phyloP scores from a whole-genome alignment of 2,329 filamentous ascomycete genomes.

The Botrytis aclada region DNA sequence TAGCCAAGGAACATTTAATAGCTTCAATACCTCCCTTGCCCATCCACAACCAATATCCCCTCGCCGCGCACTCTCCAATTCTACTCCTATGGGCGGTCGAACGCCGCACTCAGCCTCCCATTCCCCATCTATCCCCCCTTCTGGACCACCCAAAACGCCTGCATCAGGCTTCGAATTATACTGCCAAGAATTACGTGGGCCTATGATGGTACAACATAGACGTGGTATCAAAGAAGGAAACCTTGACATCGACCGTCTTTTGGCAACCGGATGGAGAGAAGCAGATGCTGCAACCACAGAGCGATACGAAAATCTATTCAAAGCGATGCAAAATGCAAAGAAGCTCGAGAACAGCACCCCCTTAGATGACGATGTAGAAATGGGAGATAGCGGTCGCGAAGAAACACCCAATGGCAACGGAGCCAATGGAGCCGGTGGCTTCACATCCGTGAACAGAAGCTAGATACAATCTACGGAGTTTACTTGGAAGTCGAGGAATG shows the following conservation, averaged over 20 bases:
- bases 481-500: constrained; percentile 11
- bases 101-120: constrained; percentile 16
- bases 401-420: constrained; percentile 21
- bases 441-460: constrained; percentile 35
- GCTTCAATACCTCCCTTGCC: constrained; percentile 14
- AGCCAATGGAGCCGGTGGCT: constrained; percentile 25
- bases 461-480: constrained; percentile 19
- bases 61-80: constrained; percentile 11
- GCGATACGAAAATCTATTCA: constrained; percentile 9
- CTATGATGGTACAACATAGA: constrained; percentile 28
- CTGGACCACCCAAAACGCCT: constrained; percentile 20
- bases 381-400: constrained; percentile 38
- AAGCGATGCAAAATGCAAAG: constrained; percentile 3
- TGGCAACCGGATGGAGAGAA: constrained; percentile 34
- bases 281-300: constrained; percentile 18
- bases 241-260: constrained; percentile 32
- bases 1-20: constrained; percentile 39
- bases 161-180: constrained; percentile 36
- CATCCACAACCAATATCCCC: constrained; percentile 26
- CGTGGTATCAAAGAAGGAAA: constrained; percentile 31
- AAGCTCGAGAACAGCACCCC: constrained; percentile 20
- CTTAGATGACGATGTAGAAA: constrained; percentile 35
- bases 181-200: constrained; percentile 31
- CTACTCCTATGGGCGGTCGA: constrained; percentile 12
- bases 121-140: constrained; percentile 20